Conservation (phyloP, 1,284 basidiomycete genomes). For the Marasmius tenuissimus region DNA sequence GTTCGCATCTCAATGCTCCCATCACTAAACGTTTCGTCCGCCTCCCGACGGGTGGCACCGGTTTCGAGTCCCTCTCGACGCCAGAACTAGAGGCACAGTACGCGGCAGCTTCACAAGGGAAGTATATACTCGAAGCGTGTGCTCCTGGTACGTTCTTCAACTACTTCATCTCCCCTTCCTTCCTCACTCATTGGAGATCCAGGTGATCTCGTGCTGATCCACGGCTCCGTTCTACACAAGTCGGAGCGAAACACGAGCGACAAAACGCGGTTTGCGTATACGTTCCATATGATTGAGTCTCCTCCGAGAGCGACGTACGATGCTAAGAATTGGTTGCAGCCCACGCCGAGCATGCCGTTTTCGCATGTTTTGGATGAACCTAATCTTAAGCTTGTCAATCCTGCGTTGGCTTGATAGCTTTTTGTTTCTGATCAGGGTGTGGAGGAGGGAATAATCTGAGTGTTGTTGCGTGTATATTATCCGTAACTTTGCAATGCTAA, state of each 20-base stretch:
- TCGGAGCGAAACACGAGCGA: constrained; percentile 77
- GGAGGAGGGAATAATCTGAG: background rate
- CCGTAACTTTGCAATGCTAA: too few species aligned
- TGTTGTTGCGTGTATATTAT: background rate
- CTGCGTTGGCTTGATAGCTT: constrained; percentile 5
- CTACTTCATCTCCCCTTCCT: background rate
- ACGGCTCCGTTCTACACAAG: constrained; percentile 88
- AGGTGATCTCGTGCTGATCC: constrained; percentile 88
- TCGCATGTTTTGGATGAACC: constrained; percentile 57
- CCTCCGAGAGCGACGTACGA: constrained; percentile 67
- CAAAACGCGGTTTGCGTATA: constrained; percentile 86
- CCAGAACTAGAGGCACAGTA: constrained; percentile 39
- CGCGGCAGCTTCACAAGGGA: constrained; percentile 34
- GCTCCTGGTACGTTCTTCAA: constrained; percentile 59
- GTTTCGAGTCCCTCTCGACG: constrained; percentile 66
- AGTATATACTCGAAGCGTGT: constrained; percentile 75
- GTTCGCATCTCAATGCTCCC: constrained; percentile 77
- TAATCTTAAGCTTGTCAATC: constrained; percentile 13
- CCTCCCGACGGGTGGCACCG: constrained; percentile 70
- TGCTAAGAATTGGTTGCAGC: constrained; percentile 88
- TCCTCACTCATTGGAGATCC: background rate
- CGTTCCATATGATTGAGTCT: constrained; percentile 90
- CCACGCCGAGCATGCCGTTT: constrained; percentile 80
- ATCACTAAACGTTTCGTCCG: constrained; percentile 86
- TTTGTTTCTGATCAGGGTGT: background rate